Base-by-base conservation (phyloP, 2,329 filamentous ascomycete genomes). In the Byssothecium circinans region DNA sequence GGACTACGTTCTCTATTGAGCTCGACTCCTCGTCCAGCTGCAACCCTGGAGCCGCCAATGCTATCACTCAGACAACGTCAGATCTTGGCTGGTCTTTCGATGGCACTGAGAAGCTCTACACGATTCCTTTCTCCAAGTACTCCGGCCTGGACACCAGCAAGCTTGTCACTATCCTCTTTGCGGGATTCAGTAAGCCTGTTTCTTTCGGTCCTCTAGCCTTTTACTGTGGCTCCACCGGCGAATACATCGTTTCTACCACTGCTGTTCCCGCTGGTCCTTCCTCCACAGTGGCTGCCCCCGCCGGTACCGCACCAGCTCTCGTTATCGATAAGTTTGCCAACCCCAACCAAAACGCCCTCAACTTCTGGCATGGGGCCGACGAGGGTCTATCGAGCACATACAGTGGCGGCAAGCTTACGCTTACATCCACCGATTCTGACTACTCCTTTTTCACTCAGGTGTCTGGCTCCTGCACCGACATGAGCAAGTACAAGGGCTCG, bases 301-400 rank as follows among this genome's bases (percentile, higher is more conserved):
- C 69, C 11, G 74, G 78, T 40, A 74, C 76, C 17, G 76, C 76
- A 20, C 72, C 76, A 14, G 68, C 71, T 11, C 72, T 83, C 23
- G 72, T 86, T 0, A 81, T 88, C 47, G 85, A 88, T 67, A 77
- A 75, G 3, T 88, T 88, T 54, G 69, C 69, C 29, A 75, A 74
- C 54, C 47, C 67, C 2, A 69, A 75, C 50, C 75, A 69, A 20
- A 88, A 88, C 59, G 77, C 80, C 15, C 75, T 87, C 2, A 80
- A 79, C 2, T 78, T 81, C 66, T 88, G 83, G 79, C 84, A 87
- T 64, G 85, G 85, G 8, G 75, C 75, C n/a, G 83, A 84, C 38
- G 83, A 87, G 49, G 75, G 77, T 14, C 77, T 85, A 60, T 73
- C 69, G 4, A 66, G 81, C 19, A 78, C 76, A 11, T 80, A 80